phyloP scores from a whole-genome alignment of 352 stramenopile species.

The Pythium phragmitis region DNA sequence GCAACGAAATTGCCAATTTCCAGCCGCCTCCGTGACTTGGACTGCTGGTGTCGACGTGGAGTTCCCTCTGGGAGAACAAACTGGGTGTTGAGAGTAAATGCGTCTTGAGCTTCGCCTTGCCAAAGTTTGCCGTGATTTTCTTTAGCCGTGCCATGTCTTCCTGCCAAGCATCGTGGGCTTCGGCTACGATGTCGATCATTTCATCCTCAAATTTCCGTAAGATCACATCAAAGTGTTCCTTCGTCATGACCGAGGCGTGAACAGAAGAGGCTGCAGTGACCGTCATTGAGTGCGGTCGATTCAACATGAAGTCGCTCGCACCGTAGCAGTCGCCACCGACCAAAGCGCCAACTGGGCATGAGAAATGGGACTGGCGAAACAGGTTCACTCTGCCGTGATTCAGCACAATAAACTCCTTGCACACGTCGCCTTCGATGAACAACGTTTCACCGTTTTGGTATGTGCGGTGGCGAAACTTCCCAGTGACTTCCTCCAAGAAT shows the following conservation, averaged over 20 bases:
- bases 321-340: constrained; percentile 71
- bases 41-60: background rate
- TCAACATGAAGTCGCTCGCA: constrained; percentile 63
- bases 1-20: background rate
- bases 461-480: constrained; percentile 68
- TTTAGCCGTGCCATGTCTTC: constrained; percentile 38
- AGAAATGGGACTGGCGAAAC: constrained; percentile 47
- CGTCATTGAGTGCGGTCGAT: constrained; percentile 40
- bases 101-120: constrained; percentile 49
- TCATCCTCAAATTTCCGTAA: constrained; percentile 64
- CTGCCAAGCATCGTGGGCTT: constrained; percentile 38
- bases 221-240: constrained; percentile 69
- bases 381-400: constrained; percentile 61
- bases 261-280: constrained; percentile 48
- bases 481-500: constrained; percentile 77
- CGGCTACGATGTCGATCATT: constrained; percentile 46
- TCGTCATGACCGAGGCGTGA: constrained; percentile 67
- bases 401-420: constrained; percentile 70
- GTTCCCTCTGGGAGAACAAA: constrained; percentile 59
- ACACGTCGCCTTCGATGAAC: constrained; percentile 64
- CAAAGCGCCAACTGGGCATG: constrained; percentile 50
- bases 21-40: background rate
- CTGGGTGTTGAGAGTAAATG: constrained; percentile 47
- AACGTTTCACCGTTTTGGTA: constrained; percentile 77
- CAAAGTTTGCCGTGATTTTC: constrained; percentile 45